Evolutionary conservation across 345 rosid genomes (phyloP).

Genomic region (Brassica carinata): DNA sequence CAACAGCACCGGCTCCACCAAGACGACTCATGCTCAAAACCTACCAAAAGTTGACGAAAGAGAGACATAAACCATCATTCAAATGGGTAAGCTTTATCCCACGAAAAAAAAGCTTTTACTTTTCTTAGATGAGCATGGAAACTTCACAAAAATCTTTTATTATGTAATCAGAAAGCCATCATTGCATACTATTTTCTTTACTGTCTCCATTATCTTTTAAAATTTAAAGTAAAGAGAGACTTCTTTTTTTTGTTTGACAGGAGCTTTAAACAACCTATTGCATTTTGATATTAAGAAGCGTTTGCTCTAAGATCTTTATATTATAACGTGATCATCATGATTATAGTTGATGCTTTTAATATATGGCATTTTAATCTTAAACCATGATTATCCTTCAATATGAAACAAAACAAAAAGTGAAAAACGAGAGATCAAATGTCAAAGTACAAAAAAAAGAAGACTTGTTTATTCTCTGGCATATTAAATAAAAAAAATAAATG

Average conservation of each 20-base stretch:
- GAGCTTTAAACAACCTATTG: conserved; percentile 38
- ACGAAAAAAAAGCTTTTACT: conserved; percentile 18
- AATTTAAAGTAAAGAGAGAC: too few species aligned
- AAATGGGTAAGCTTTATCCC: conserved; percentile 31
- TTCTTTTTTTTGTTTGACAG: not conserved
- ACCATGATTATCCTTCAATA: conserved; percentile 16
- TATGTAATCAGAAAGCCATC: conserved; percentile 11
- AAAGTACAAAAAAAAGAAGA: conserved; percentile 38
- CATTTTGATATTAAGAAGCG: conserved; percentile 29
- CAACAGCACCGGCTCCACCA: conserved; percentile 99
- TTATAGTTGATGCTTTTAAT: conserved; percentile 11
- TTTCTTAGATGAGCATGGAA: conserved; percentile 34
- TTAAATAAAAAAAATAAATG: not conserved
- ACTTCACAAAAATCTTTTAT: not conserved
- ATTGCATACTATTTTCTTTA: too few species aligned
- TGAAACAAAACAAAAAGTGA: conserved; percentile 33
- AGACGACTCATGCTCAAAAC: conserved; percentile 98
- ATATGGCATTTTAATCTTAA: conserved; percentile 21
- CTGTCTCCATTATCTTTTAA: too few species aligned
- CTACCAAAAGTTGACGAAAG: conserved; percentile 54
- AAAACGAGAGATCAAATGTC: conserved; percentile 31
- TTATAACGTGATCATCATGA: conserved; percentile 27
- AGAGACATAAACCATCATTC: conserved; percentile 16
- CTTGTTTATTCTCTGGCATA: conserved; percentile 14
- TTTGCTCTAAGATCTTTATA: conserved; percentile 19